Base-by-base conservation (phyloP, 2,329 filamentous ascomycete species). In the Exophiala phaeomuriformis region DNA sequence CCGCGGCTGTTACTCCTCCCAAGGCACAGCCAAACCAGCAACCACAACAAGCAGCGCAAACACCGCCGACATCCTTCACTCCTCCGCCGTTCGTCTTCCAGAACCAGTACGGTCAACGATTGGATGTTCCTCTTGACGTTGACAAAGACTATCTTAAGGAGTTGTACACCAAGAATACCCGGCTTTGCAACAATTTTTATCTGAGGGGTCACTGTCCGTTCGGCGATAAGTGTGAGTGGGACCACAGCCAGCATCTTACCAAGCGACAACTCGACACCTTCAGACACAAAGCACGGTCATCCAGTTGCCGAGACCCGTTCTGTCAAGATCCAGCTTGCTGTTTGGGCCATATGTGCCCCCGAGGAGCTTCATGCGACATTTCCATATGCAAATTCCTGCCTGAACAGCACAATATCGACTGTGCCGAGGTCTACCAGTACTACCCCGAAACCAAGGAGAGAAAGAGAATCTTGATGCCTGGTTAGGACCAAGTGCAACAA, bases 101-200 rank as follows among this genome's bases (percentile, higher is more conserved):
- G 48, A 56, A 61, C 49, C 77, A 76, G 56, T 70, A 72, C 56
- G 79, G 79, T 35, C 79, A 83, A 63, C 78, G 81, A 51, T 72
- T 84, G 50, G 81, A 84, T 62, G 67, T 67, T 61, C 58, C 58
- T 2, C 72, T 66, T 61, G 71, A 62, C 61, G 73, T 66, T 69
- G 69, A 71, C 50, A 69, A 77, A 54, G 72, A 77, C 7, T 78
- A 81, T 55, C 70, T 83, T 41, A 51, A 57, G 39, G 42, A 46
- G 29, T 47, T 61, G 31, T 61, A 58, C 51, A 75, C 77, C 59
- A 81, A 81, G 67, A 78, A 77, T 64, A 65, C 82, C 55, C 82
- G 83, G 63, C 67, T 82, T 56, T 83, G 81, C 70, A 83, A 83
- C 63, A 75, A 80, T 54, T 74, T 80, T 63, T 82, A 77, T 62